These are phyloP conservation scores for Didymella sp. DNA, from an alignment of 2,329 filamentous ascomycete genomes.

Conservation along the genomic window DNA sequence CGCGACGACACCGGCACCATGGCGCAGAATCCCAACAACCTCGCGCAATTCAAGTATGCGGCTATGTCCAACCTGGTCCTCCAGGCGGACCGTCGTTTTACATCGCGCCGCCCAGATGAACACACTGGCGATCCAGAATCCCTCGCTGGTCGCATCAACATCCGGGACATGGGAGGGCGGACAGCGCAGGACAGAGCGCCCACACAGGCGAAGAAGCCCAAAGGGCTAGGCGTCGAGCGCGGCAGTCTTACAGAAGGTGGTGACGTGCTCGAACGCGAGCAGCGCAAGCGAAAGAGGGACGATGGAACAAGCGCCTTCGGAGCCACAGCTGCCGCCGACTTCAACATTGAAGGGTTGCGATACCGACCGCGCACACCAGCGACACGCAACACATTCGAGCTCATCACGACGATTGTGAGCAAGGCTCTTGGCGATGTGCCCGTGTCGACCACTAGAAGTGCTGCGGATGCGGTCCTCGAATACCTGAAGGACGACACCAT, in stretches of 20 bases:
- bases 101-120: slow-evolving; percentile 90
- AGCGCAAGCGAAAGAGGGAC: slow-evolving; percentile 81
- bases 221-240: slow-evolving; percentile 73
- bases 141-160: slow-evolving; percentile 89
- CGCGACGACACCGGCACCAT: slow-evolving; percentile 31
- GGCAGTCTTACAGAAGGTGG: slow-evolving; percentile 80
- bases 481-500: slow-evolving; percentile 92
- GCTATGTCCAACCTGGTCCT: slow-evolving; percentile 99
- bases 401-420: slow-evolving; percentile 90
- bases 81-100: slow-evolving; percentile 97
- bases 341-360: slow-evolving; percentile 86
- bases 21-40: slow-evolving; percentile 61
- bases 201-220: slow-evolving; percentile 75
- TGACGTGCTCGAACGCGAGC: slow-evolving; percentile 82
- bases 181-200: slow-evolving; percentile 81
- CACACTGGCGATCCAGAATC: slow-evolving; percentile 97
- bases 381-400: slow-evolving; percentile 90
- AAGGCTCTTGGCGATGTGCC: slow-evolving; percentile 90
- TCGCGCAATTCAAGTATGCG: slow-evolving; percentile 98
- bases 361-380: slow-evolving; percentile 92
- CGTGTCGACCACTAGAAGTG: slow-evolving; percentile 89
- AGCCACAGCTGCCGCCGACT: slow-evolving; percentile 76
- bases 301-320: slow-evolving; percentile 71
- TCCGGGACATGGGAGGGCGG: slow-evolving; percentile 91
- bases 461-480: slow-evolving; percentile 89